Conservation (phyloP, 208 protist genomes). For the Strigomonas galati region DNA sequence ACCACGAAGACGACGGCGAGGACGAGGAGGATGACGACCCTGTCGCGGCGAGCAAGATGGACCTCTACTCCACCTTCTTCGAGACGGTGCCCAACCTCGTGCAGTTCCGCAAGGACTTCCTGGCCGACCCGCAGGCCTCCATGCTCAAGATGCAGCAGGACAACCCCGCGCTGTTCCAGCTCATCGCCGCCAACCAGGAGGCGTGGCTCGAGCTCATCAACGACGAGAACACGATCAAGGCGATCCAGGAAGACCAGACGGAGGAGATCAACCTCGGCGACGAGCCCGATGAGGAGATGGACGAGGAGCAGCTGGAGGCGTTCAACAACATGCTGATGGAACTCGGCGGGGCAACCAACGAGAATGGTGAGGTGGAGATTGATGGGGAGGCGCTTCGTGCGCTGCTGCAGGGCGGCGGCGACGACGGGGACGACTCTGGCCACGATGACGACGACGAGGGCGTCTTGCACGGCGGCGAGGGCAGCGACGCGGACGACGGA, state of each 20-base stretch:
- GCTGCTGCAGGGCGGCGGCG: slow-evolving; percentile 1
- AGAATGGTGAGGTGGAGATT: slow-evolving; percentile 1
- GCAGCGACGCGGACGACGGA: slow-evolving; percentile 30
- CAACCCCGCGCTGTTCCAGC: slow-evolving; percentile 72
- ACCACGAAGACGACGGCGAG: slow-evolving; percentile 5
- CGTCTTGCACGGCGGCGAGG: slow-evolving; percentile 6
- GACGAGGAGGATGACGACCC: slow-evolving; percentile 16
- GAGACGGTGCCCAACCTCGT: slow-evolving; percentile 24
- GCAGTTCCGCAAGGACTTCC: slow-evolving; percentile 76
- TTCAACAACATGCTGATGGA: slow-evolving; percentile 3
- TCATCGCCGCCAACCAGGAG: slow-evolving; percentile 73
- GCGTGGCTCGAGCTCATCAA: slow-evolving; percentile 79
- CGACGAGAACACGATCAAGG: slow-evolving; percentile 55
- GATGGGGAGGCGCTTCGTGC: slow-evolving; percentile 1
- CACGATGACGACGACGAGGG: slow-evolving; percentile 11
- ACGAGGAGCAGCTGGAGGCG: background rate
- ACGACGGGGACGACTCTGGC: slow-evolving; percentile 6
- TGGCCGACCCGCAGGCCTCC: slow-evolving; percentile 56
- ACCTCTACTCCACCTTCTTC: background rate
- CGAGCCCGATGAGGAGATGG: slow-evolving; percentile 9
- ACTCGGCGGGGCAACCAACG: slow-evolving; percentile 1
- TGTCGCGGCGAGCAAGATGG: background rate
- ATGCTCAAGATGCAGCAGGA: slow-evolving; percentile 69
- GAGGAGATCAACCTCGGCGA: slow-evolving; percentile 3
- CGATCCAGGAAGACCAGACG: slow-evolving; percentile 20